A percentile compares a stretch with the other conserved stretches of the same genome.
Evolutionary conservation across 129 eudicot genomes (phyloP).

Genomic region (Tagetes erecta): DNA sequence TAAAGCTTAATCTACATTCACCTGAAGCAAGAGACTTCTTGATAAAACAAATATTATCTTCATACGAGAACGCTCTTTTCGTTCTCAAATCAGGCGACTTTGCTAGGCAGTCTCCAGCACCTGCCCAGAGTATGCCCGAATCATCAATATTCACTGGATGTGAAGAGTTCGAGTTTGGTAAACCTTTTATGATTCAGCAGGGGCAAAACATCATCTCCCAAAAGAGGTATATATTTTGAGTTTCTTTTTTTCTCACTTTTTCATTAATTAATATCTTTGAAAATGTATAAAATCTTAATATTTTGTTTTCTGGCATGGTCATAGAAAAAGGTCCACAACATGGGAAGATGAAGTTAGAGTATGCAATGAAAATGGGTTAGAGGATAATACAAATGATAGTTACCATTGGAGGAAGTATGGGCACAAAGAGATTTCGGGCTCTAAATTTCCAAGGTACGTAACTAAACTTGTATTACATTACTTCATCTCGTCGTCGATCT

Average conservation of each 20-base stretch:
- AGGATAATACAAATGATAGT: slow-evolving; percentile 62
- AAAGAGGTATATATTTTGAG: no score
- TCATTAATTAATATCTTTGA: no score
- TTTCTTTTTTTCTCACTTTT: no score
- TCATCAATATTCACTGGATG: no score
- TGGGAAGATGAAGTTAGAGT: slow-evolving; percentile 65
- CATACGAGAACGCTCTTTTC: slow-evolving; percentile 64
- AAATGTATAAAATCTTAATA: background rate
- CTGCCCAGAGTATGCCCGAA: background rate
- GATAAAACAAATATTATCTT: slow-evolving; percentile 52
- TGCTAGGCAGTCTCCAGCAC: slow-evolving; percentile 35
- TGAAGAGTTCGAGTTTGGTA: no score
- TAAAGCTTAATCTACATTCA: slow-evolving; percentile 47
- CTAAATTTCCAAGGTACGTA: slow-evolving; percentile 59
- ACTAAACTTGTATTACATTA: background rate
- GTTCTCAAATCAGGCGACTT: slow-evolving; percentile 53
- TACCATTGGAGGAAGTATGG: slow-evolving; percentile 89
- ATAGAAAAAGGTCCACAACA: slow-evolving; percentile 62
- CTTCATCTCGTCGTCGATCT: background rate
- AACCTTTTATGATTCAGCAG: no score
- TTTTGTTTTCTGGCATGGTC: background rate
- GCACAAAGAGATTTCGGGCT: slow-evolving; percentile 74
- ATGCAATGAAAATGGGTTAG: slow-evolving; percentile 47
- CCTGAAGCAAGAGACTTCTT: slow-evolving; percentile 48
- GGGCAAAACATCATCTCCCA: no score